These are phyloP conservation scores for Teunomyces cretensis DNA, from an alignment of 805 yeast genomes.

Conservation along the genomic window DNA sequence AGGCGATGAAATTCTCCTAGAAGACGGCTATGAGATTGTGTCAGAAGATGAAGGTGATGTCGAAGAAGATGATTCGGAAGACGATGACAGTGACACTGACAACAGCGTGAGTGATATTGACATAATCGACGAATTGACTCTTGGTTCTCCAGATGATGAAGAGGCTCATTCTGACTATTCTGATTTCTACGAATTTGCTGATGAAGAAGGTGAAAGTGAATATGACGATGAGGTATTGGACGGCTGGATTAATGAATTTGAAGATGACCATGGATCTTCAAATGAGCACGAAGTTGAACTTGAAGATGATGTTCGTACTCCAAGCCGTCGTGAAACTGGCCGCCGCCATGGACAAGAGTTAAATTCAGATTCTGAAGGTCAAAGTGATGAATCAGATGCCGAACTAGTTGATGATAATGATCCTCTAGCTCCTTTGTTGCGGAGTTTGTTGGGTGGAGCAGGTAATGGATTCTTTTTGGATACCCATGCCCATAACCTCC, in stretches of 20 bases:
- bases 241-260: conserved; percentile 42
- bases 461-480: conserved; percentile 12
- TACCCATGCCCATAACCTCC: conserved; percentile 3
- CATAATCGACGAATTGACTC: conserved; percentile 33
- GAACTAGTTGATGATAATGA: conserved; percentile 1
- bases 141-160: conserved; percentile 25
- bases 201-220: conserved; percentile 28
- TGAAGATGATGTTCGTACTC: conserved; percentile 3
- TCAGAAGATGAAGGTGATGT: conserved; percentile 40
- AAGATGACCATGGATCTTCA: conserved; percentile 24
- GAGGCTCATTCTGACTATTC: conserved; percentile 8
- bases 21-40: conserved; percentile 13
- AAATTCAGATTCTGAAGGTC: background rate
- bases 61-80: conserved; percentile 40
- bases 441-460: conserved; percentile 14
- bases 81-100: conserved; percentile 23
- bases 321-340: conserved; percentile 9
- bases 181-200: conserved; percentile 16
- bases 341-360: background rate
- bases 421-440: conserved; percentile 7
- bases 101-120: conserved; percentile 29
- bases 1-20: conserved; percentile 10
- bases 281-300: conserved; percentile 13
- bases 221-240: conserved; percentile 39
- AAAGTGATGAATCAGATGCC: conserved; percentile 3